Evolutionary conservation across 345 rosid species (phyloP), one percentile per base, ranked within the genome.

Genomic region (Microthlaspi erraticum): DNA sequence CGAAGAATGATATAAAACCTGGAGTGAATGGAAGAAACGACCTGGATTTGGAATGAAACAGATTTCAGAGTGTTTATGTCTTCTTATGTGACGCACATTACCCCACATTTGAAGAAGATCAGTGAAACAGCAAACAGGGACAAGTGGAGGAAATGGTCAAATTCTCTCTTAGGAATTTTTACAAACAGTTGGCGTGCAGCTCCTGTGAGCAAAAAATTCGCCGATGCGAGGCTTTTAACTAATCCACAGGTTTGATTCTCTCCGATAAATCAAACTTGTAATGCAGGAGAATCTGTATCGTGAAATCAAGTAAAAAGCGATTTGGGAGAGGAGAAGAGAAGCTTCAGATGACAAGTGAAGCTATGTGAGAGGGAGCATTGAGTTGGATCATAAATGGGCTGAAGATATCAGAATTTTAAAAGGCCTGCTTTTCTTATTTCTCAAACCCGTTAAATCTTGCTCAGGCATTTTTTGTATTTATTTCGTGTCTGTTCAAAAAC

Each of bases 1-100:
- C 2, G 82, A 79, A 70, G 72, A 62, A 41, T 82, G 84, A 71
- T 58, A 82, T 10, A 74, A 44, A 73, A 49, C 74, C 26, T 57
- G 66, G 74, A 45, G 44, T 71, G 60, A 48, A 55, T 51, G 71
- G 60, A 69, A 14, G 54, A 19, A 65, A 38, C 74, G 60, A 62
- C 46, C 32, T 33, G 46, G 63, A 60, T 70, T 68, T 5, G 20
- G 37, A 7, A 46, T 48, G 49, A 50, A 20, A 60, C 5, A 56
- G 16, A 59, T 34, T 36, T 60, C 66, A 66, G 59, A 72, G n/a
- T 5, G 14, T 14, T 76, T 12, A 69, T 42, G 1, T 0, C 44
- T 77, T 48, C 41, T 69, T 69, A 75, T 55, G 54, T 41, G 39
- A 39, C 69, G 17, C 38, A 48, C 48, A 49, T 4, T 1, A 38